Evolutionary conservation across 2,329 filamentous ascomycete species (phyloP).

Genomic region (Helminthosporium solani): DNA sequence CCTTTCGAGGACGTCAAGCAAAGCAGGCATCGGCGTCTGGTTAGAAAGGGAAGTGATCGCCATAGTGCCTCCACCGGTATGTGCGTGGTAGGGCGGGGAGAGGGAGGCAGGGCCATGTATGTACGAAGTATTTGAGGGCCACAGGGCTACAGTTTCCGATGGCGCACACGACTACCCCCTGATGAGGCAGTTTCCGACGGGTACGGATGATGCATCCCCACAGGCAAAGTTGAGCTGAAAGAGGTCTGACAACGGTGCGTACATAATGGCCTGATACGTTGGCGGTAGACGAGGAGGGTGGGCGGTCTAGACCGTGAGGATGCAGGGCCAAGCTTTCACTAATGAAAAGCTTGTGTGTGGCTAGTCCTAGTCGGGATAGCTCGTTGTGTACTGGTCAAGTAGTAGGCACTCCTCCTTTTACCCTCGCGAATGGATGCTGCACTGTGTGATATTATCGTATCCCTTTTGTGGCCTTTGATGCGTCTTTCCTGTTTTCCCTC

Average conservation of each 20-base stretch:
- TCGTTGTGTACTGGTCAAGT: not conserved
- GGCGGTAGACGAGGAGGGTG: too few species aligned
- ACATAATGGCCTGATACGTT: not conserved
- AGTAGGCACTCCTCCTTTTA: too few species aligned
- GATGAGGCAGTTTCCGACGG: not conserved
- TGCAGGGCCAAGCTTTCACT: not conserved
- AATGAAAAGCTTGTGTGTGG: not conserved
- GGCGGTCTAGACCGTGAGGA: not conserved
- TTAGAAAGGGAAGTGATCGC: constrained; percentile 27
- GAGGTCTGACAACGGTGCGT: not conserved
- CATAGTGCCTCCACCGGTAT: constrained; percentile 8
- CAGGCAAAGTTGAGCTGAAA: not conserved
- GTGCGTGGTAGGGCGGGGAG: too few species aligned
- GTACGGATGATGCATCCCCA: not conserved
- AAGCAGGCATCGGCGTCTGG: constrained; percentile 17
- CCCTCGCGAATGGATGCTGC: not conserved
- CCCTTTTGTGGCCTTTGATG: not conserved
- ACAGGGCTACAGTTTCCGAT: not conserved
- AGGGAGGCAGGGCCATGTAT: not conserved
- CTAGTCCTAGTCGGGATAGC: not conserved
- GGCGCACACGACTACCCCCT: not conserved
- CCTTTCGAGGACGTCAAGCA: constrained; percentile 33
- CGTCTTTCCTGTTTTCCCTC: not conserved
- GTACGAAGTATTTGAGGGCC: not conserved
- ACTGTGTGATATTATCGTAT: not conserved